These are phyloP conservation scores for Heliosperma pusillum DNA, from an alignment of 148 eudicot species.

Conservation along the genomic window DNA sequence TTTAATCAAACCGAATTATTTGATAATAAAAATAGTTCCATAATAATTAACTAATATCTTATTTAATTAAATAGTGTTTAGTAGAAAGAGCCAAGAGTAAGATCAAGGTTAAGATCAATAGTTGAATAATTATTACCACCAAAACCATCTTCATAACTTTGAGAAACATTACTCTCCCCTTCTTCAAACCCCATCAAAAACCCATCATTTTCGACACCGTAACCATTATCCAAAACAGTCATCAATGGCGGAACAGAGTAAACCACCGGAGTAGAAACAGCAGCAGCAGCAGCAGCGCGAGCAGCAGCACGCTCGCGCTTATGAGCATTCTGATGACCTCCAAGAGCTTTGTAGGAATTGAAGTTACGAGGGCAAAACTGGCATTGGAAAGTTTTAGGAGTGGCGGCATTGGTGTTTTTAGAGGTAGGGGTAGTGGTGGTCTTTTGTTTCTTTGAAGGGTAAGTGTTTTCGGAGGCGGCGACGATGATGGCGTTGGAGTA, in stretches of 20 bases:
- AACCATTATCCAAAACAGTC: neutral
- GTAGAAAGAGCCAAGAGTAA: conserved; percentile 1
- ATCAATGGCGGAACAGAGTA: neutral
- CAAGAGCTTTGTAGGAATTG: conserved; percentile 26
- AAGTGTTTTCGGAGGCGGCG: neutral
- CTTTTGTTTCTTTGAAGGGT: conserved; percentile 11
- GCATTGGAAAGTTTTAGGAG: conserved; percentile 8
- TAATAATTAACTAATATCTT: too few species aligned
- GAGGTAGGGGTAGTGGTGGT: neutral
- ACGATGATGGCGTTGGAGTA: neutral
- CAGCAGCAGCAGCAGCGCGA: conserved; percentile 1
- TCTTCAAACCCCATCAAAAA: neutral
- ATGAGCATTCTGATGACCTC: conserved; percentile 35
- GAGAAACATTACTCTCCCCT: neutral
- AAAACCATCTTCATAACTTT: neutral
- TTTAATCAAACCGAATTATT: too few species aligned
- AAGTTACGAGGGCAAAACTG: conserved; percentile 22
- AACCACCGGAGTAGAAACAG: neutral
- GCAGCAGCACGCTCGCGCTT: conserved; percentile 22
- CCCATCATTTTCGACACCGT: neutral
- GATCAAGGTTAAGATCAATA: neutral
- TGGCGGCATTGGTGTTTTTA: neutral
- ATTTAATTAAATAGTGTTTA: too few species aligned
- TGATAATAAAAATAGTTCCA: too few species aligned
- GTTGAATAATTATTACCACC: neutral